Percentiles rank a stretch among this genome's conserved stretches.
These are phyloP conservation scores for Coemansia sp. DNA, from an alignment of 192 early-diverging fungal genomes.

Conservation along the genomic window DNA sequence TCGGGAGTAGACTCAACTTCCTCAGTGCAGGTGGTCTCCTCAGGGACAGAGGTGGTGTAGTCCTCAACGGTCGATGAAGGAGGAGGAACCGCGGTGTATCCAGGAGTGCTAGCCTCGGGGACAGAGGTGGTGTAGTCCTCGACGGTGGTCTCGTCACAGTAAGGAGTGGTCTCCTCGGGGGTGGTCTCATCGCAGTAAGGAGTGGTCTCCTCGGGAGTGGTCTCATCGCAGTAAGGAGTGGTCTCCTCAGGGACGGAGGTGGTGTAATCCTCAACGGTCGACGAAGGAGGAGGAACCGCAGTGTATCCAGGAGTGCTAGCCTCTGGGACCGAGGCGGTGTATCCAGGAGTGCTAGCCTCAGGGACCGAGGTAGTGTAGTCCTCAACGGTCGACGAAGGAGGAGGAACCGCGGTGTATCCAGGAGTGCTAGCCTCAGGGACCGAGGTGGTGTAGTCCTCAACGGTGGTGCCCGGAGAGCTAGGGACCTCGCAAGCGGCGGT, in stretches of 20 bases:
- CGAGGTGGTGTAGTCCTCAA: constrained; percentile 17
- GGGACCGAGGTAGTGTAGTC: constrained; percentile 20
- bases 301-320: constrained; percentile 10
- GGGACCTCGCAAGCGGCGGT: background rate
- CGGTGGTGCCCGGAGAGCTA: constrained; percentile 8
- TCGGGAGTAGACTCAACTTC: too few relatives aligned
- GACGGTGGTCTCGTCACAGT: constrained; percentile 15
- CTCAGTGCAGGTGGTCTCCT: too few relatives aligned
- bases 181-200: constrained; percentile 6
- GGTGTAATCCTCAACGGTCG: constrained; percentile 3
- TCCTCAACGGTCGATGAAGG: constrained; percentile 9
- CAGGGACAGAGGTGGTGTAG: constrained; percentile 18
- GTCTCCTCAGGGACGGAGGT: background rate
- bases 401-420: constrained; percentile 2
- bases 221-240: background rate
- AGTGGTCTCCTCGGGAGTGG: background rate
- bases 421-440: background rate
- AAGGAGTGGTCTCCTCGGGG: background rate
- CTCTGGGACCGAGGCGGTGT: constrained; percentile 7
- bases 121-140: constrained; percentile 21
- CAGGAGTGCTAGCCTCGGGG: constrained; percentile 1
- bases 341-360: background rate
- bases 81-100: constrained; percentile 18
- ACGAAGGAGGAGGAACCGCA: background rate
- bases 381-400: constrained; percentile 16